These are phyloP conservation scores for Neofusicoccum umdonicola DNA, from an alignment of 2,329 filamentous ascomycete species.

Conservation along the genomic window DNA sequence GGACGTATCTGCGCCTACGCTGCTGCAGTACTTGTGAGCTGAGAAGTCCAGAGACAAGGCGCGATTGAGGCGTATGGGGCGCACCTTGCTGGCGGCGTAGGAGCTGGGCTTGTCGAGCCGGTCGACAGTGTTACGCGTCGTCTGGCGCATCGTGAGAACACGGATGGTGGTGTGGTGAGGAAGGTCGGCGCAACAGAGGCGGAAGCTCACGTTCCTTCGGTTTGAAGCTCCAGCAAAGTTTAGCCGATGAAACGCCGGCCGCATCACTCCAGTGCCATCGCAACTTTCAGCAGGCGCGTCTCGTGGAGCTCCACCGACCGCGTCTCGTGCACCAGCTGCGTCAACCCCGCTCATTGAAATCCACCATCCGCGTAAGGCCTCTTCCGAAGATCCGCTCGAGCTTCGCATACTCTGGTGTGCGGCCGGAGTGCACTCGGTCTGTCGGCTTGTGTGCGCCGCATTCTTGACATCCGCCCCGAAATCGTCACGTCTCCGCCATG, in stretches of 20 bases:
- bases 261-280: neutral
- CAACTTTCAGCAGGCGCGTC: conserved; percentile 10
- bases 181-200: neutral
- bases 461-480: neutral
- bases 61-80: conserved; percentile 19
- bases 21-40: conserved; percentile 50
- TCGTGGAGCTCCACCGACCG: neutral
- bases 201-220: conserved; percentile 3
- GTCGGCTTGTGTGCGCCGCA: neutral
- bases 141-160: conserved; percentile 43
- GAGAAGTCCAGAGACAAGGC: neutral
- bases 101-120: conserved; percentile 91
- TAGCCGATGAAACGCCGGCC: neutral
- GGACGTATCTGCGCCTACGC: conserved; percentile 66
- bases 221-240: conserved; percentile 8
- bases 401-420: neutral
- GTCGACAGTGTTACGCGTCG: conserved; percentile 72
- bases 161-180: neutral
- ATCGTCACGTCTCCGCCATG: conserved; percentile 52
- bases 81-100: conserved; percentile 81
- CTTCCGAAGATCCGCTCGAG: neutral
- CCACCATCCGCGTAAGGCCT: neutral
- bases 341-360: neutral
- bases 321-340: neutral
- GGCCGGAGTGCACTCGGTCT: neutral